Percentiles rank a stretch among this genome's conserved stretches.
phyloP scores from a whole-genome alignment of 805 yeast species.

The Saturnispora bothae region DNA sequence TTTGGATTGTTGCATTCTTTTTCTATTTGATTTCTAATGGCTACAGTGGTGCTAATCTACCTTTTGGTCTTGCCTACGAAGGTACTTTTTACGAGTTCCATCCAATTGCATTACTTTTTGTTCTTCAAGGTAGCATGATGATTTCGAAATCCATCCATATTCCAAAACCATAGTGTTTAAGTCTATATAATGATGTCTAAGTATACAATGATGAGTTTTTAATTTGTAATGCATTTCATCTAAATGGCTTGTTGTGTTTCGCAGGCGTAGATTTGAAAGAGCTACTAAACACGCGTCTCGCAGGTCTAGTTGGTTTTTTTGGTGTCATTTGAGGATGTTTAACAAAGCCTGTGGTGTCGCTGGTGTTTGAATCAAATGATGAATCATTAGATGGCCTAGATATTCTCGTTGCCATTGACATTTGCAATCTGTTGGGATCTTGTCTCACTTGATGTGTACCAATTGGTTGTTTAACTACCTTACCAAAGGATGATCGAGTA shows the following conservation, averaged over 20 bases:
- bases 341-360: slow-evolving; percentile 5
- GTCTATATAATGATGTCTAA: not conserved
- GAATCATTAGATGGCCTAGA: slow-evolving; percentile 1
- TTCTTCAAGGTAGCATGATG: slow-evolving; percentile 80
- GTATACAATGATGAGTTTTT: not conserved
- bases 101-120: slow-evolving; percentile 51
- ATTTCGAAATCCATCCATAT: slow-evolving; percentile 83
- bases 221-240: slow-evolving; percentile 7
- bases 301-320: not conserved
- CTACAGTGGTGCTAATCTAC: slow-evolving; percentile 36
- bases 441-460: too few species aligned
- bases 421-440: slow-evolving; percentile 3
- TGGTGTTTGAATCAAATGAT: slow-evolving; percentile 7
- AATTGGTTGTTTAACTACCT: too few species aligned
- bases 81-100: slow-evolving; percentile 65
- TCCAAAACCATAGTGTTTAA: slow-evolving; percentile 54
- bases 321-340: not conserved
- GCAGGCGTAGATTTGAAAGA: too few species aligned
- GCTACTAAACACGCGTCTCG: too few species aligned
- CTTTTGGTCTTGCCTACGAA: slow-evolving; percentile 51
- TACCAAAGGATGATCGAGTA: slow-evolving; percentile 1
- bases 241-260: slow-evolving; percentile 20
- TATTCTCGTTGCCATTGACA: slow-evolving; percentile 9
- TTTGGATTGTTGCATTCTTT: slow-evolving; percentile 65
- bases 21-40: slow-evolving; percentile 47